phyloP scores from a whole-genome alignment of 2,329 filamentous ascomycete species.

The Lachnellula occidentalis region DNA sequence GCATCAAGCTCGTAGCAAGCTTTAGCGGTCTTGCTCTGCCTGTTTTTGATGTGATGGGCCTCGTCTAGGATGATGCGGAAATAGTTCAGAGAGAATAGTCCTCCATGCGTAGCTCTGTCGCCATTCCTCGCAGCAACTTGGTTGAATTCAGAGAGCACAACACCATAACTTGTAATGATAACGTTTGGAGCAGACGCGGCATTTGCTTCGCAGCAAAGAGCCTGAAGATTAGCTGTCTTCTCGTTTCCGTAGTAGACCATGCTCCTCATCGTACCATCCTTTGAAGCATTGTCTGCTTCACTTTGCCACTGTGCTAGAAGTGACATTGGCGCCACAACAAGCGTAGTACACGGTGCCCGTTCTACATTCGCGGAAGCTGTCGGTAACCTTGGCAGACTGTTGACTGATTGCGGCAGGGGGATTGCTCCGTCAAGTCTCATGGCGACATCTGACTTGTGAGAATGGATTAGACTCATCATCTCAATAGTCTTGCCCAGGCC shows the following conservation, averaged over 20 bases:
- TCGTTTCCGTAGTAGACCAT: conserved; percentile 91
- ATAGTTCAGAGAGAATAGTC: conserved; percentile 88
- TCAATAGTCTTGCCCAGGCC: conserved; percentile 97
- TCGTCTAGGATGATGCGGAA: conserved; percentile 95
- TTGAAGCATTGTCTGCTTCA: conserved; percentile 86
- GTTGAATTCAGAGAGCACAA: conserved; percentile 83
- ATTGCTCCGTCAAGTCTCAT: conserved; percentile 32
- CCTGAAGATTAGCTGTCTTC: conserved; percentile 71
- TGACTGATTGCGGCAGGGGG: conserved; percentile 39
- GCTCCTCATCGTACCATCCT: conserved; percentile 72
- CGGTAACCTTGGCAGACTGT: conserved; percentile 57
- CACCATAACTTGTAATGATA: conserved; percentile 91
- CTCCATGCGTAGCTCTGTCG: conserved; percentile 59
- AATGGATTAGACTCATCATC: conserved; percentile 90
- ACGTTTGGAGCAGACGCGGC: conserved; percentile 74
- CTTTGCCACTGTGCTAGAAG: conserved; percentile 95
- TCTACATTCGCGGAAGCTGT: conserved; percentile 52
- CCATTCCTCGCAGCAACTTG: conserved; percentile 63
- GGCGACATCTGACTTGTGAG: conserved; percentile 60
- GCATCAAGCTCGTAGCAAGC: conserved; percentile 89
- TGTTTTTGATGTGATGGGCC: conserved; percentile 86
- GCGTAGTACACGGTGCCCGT: conserved; percentile 77
- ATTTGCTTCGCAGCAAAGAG: conserved; percentile 71
- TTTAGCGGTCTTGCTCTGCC: conserved; percentile 86
- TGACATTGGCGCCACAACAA: conserved; percentile 96